Percentiles rank a stretch among this genome's conserved stretches.
Evolutionary conservation across 306 rosid genomes (phyloP).

Genomic region (Dalbergia oliveri): DNA sequence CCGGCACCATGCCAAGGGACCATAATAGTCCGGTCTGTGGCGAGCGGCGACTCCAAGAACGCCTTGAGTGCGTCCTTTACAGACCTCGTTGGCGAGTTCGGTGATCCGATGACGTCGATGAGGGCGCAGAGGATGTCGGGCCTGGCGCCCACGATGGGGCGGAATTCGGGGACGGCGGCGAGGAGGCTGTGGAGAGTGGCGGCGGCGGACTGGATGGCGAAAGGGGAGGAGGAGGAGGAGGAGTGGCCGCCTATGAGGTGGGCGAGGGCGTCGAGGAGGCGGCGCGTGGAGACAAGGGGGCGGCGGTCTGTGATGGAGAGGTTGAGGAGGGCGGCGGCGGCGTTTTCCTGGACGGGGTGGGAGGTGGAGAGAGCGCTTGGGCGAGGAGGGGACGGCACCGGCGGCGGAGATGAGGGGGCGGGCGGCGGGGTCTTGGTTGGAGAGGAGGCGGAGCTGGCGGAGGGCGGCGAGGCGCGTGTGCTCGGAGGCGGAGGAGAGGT

Average conservation of each 20-base stretch:
- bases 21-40: slow-evolving; percentile 55
- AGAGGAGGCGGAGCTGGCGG: slow-evolving; percentile 65
- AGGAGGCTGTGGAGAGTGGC: slow-evolving; percentile 85
- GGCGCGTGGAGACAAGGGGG: slow-evolving; percentile 61
- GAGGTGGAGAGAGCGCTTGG: slow-evolving; percentile 68
- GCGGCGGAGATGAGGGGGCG: slow-evolving; percentile 68
- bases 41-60: too few relatives aligned
- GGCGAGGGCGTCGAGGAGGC: slow-evolving; percentile 75
- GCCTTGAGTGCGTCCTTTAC: slow-evolving; percentile 82
- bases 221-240: slow-evolving; percentile 61
- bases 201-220: slow-evolving; percentile 77
- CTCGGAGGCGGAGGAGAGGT: slow-evolving; percentile 65
- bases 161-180: slow-evolving; percentile 56
- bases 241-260: slow-evolving; percentile 66
- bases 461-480: slow-evolving; percentile 66
- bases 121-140: slow-evolving; percentile 65
- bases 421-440: slow-evolving; percentile 68
- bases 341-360: slow-evolving; percentile 69
- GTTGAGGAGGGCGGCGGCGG: slow-evolving; percentile 82
- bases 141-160: slow-evolving; percentile 63
- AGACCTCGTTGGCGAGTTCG: slow-evolving; percentile 61
- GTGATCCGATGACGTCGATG: slow-evolving; percentile 53
- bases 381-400: slow-evolving; percentile 73
- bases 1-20: slow-evolving; percentile 62
- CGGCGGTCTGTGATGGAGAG: slow-evolving; percentile 73